These are phyloP conservation scores for Eudorina sp. DNA, from an alignment of 139 green algal species.

Conservation along the genomic window DNA sequence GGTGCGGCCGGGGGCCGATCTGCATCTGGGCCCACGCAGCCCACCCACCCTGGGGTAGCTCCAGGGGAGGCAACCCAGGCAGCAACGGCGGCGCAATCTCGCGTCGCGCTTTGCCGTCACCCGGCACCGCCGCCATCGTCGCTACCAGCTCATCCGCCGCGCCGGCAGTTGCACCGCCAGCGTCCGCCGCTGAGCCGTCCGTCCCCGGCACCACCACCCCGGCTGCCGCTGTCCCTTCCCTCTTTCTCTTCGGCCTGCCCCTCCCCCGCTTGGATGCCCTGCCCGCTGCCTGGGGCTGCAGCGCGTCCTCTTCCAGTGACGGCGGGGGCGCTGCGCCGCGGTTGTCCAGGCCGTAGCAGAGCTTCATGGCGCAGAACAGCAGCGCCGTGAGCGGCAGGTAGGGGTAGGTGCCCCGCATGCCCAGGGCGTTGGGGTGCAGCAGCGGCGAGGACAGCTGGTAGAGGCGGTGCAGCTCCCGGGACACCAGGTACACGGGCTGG, in stretches of 20 bases:
- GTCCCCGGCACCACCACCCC: neutral
- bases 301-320: no score
- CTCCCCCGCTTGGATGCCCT: no score
- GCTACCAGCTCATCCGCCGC: neutral
- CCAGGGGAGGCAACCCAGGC: neutral
- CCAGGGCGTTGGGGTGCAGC: neutral
- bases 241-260: neutral
- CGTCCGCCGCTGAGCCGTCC: neutral
- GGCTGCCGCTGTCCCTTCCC: neutral
- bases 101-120: no score
- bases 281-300: no score
- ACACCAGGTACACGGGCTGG: neutral
- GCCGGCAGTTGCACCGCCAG: neutral
- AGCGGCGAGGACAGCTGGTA: constrained; percentile 10
- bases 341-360: constrained; percentile 31
- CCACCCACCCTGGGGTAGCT: constrained; percentile 26
- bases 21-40: neutral
- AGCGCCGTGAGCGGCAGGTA: constrained; percentile 2
- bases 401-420: neutral
- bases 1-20: neutral
- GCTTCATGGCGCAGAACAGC: neutral
- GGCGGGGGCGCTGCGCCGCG: neutral
- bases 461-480: constrained; percentile 31
- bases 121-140: neutral
- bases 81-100: constrained; percentile 26